Base-by-base conservation (phyloP, 1,284 basidiomycete genomes). In the Meira nashicola region DNA sequence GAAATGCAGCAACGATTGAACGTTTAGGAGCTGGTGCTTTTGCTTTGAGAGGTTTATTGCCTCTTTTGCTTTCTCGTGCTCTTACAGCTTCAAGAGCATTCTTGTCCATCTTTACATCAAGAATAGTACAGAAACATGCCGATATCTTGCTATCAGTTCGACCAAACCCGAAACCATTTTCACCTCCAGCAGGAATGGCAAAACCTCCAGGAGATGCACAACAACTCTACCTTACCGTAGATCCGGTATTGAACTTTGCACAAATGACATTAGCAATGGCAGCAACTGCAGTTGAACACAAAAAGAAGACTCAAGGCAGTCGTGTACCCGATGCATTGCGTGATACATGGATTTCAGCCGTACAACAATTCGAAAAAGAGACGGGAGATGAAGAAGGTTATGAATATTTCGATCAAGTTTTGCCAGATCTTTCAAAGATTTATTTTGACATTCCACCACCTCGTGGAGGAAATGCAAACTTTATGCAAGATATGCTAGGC, bases 91-190 rank as follows among this genome's bases (percentile, higher is more conserved):
- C 71, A 0, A 23, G 53, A 12, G 47, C 51, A 0, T 75, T 76
- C 60, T 61, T 75, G 10, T 44, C 57, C 12, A 53, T 49, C 33
- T 76, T 67, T 60, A 62, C 72, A 38, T 43, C 63, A 28, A 44
- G 43, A 10, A 60, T 70, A 38, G 68, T 58, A 7, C 12, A 54
- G 19, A 51, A 60, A 8, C 71, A 68, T 39, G 60, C 68, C 15
- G 51, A 59, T 14, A 68, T 77, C n/a, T 63, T 77, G 2, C 58
- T 76, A 1, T 71, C 76, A 8, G 67, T 74, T 37, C 58, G 63
- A 21, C 76, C 76, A 15, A 77, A 77, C 58, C 76, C 76, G 6
- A 65, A 69, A 3, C 67, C 74, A 1, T 77, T 73, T 57, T 49
- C 63, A 23, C 66, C 75, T 0, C 69, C 71, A 5, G 66, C 64